Percentiles rank a stretch among this genome's conserved stretches.
Evolutionary conservation across 805 yeast species (phyloP).

Genomic region (Metschnikowia anglica): DNA sequence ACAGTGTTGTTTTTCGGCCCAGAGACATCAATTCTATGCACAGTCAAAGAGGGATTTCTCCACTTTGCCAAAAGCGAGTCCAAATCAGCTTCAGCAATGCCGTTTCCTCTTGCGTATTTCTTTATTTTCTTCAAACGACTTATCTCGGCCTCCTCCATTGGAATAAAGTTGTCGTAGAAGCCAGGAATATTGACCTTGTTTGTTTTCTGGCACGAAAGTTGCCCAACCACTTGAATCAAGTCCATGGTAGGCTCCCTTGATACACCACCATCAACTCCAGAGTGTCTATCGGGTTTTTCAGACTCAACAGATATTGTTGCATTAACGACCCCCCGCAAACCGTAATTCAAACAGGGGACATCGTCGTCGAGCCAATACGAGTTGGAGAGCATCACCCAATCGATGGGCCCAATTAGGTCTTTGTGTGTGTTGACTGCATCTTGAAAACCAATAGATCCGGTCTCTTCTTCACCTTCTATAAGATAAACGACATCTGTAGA

Average conservation of each 20-base stretch:
- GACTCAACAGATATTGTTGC: conserved; percentile 69
- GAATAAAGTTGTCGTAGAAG: conserved; percentile 67
- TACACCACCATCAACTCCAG: conserved; percentile 96
- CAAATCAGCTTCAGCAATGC: conserved; percentile 38
- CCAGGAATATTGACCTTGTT: conserved; percentile 59
- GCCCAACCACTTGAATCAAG: conserved; percentile 66
- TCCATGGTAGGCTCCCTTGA: conserved; percentile 88
- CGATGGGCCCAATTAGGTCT: conserved; percentile 63
- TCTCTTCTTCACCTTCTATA: conserved; percentile 94
- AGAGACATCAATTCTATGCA: conserved; percentile 80
- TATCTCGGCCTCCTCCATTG: conserved; percentile 57
- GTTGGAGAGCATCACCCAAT: conserved; percentile 87
- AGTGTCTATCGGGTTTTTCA: conserved; percentile 84
- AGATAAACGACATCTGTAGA: conserved; percentile 75
- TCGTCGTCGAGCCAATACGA: conserved; percentile 92
- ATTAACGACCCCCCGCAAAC: conserved; percentile 87
- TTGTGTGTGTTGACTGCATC: conserved; percentile 55
- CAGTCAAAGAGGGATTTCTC: conserved; percentile 86
- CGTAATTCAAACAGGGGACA: conserved; percentile 91
- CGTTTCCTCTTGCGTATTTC: conserved; percentile 24
- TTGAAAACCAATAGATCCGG: conserved; percentile 85
- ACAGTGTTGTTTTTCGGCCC: conserved; percentile 91
- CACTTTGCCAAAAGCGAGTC: conserved; percentile 71
- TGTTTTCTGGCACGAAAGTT: conserved; percentile 48
- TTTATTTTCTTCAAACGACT: conserved; percentile 61